Evolutionary conservation across 371 early-diverging fungal species (phyloP), one percentile per base, ranked within the genome.

Genomic region (Polyrhizophydium stewartii): DNA sequence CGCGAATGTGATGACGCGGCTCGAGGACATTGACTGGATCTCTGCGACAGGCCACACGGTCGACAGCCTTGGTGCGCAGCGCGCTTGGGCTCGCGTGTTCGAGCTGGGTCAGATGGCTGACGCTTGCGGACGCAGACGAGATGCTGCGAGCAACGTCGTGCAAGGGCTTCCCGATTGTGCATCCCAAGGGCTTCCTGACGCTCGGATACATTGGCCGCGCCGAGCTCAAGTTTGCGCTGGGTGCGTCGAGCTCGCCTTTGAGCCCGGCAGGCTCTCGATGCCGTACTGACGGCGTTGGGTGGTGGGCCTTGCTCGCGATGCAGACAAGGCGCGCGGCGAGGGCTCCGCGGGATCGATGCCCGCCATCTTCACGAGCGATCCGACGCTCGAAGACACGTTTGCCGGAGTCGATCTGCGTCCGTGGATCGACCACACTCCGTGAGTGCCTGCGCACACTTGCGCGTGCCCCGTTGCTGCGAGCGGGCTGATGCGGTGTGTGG

Each of bases 81-180:
- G 16, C 43, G 5, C 13, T 43, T 19, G 19, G 19, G 12, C 21
- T n/a, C 12, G 12, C 13, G 35, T 35, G 35, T 35, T 43, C 12
- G 2, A 2, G 21, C 43, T 43, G 43, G 12, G 2, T 5, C 21
- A 2, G 43, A 6, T 43, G 43, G 2, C 35, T 35, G 35, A 35
- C 13, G 13, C 35, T 7, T 35, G 35, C 35, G 13, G 7, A 35
- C 35, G 35, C 59, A 37, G 68, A 67, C 28, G 64, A 71, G 27
- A 6, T 72, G 40, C 47, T 69, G 17, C 41, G 49, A 30, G 35
- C 85, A 50, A 75, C 81, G 2, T 68, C 68, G 12, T 80, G 78
- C 56, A 92, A 93, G 0, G 97, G 97, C 13, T 89, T 91, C 60
- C 94, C 97, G 0, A 84, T 96, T 24, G 76, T 95, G 3, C 85